These are phyloP conservation scores for Pythium aquatile DNA, from an alignment of 352 stramenopile species.

Conservation along the genomic window DNA sequence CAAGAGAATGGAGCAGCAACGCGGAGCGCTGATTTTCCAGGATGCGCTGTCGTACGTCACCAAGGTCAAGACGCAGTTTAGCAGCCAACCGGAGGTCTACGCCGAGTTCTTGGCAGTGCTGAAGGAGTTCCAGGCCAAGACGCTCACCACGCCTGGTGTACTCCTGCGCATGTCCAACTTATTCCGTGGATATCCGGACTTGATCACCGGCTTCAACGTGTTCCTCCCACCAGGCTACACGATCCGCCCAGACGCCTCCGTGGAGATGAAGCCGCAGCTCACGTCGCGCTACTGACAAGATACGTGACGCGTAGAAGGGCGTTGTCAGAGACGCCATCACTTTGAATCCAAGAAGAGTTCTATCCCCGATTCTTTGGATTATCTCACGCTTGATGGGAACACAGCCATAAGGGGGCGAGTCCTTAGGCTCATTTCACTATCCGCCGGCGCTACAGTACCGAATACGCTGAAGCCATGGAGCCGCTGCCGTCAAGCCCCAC, in stretches of 20 bases:
- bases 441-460: too few species aligned
- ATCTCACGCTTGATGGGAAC: too few species aligned
- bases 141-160: neutral
- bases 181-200: neutral
- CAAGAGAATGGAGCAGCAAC: neutral
- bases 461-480: too few species aligned
- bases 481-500: too few species aligned
- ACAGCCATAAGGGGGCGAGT: too few species aligned
- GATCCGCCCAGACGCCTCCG: neutral
- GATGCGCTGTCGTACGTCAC: slow-evolving; percentile 1
- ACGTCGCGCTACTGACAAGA: neutral
- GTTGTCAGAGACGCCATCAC: too few species aligned
- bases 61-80: slow-evolving; percentile 2
- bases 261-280: neutral
- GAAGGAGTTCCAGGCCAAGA: neutral
- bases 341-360: too few species aligned
- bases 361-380: too few species aligned
- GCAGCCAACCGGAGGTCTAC: neutral
- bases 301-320: too few species aligned
- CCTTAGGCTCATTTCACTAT: too few species aligned
- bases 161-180: neutral
- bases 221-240: neutral
- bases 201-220: neutral
- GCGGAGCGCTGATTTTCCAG: neutral
- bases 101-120: slow-evolving; percentile 1